Percentiles rank a stretch among this genome's conserved stretches.
Conservation (phyloP, 106 monocot species). For the Allium cepa region DNA sequence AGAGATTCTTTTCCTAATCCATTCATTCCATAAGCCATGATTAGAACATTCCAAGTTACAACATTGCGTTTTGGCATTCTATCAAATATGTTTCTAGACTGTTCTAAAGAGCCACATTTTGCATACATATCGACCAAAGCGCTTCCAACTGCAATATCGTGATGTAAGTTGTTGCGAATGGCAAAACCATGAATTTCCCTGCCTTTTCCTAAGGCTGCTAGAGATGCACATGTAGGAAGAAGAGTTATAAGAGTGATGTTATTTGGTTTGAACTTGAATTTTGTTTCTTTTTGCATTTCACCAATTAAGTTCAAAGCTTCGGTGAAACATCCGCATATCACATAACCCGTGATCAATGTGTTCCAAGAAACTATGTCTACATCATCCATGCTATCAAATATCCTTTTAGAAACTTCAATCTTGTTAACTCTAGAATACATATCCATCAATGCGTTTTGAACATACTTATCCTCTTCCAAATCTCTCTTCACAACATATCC, state of each 20-base stretch:
- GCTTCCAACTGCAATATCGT: slow-evolving; percentile 71
- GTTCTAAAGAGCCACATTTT: slow-evolving; percentile 60
- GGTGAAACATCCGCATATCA: slow-evolving; percentile 18
- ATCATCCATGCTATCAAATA: slow-evolving; percentile 48
- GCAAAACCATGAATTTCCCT: slow-evolving; percentile 87
- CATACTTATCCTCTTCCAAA: slow-evolving; percentile 56
- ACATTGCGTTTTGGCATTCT: slow-evolving; percentile 55
- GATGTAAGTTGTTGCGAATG: slow-evolving; percentile 32
- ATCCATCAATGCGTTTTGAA: slow-evolving; percentile 91
- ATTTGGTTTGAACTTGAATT: slow-evolving; percentile 26
- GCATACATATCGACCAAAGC: slow-evolving; percentile 89
- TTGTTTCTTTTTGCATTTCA: slow-evolving; percentile 47
- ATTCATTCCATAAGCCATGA: slow-evolving; percentile 93
- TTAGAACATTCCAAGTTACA: slow-evolving; percentile 80
- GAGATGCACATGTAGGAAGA: slow-evolving; percentile 70
- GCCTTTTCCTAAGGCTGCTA: slow-evolving; percentile 60
- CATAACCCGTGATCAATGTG: slow-evolving; percentile 68
- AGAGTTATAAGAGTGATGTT: slow-evolving; percentile 69
- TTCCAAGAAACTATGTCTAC: slow-evolving; percentile 90
- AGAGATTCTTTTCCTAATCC: slow-evolving; percentile 63
- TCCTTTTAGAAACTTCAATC: slow-evolving; percentile 40
- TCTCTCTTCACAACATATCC: slow-evolving; percentile 75
- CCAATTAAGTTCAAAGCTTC: slow-evolving; percentile 45
- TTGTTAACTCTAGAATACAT: slow-evolving; percentile 78
- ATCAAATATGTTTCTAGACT: slow-evolving; percentile 49